phyloP scores from a whole-genome alignment of 192 early-diverging fungal species.

The Podila epicladia region DNA sequence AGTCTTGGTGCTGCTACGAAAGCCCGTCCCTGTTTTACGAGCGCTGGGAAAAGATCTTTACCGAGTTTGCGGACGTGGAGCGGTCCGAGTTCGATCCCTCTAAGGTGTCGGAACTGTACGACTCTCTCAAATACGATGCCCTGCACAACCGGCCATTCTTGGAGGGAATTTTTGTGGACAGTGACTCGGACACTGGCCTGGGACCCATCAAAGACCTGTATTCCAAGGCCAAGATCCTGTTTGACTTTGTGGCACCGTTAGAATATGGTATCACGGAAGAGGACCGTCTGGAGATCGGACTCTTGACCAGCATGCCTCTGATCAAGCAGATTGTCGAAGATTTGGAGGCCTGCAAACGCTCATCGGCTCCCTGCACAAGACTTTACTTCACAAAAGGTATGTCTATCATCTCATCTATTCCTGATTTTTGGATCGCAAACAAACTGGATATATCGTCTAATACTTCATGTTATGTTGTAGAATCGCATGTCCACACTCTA shows the following conservation, averaged over 20 bases:
- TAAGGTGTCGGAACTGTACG: slow-evolving; percentile 92
- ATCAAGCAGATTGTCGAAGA: slow-evolving; percentile 83
- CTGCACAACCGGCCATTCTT: slow-evolving; percentile 92
- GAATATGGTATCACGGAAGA: slow-evolving; percentile 90
- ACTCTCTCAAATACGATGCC: slow-evolving; percentile 97
- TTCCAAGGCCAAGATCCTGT: slow-evolving; percentile 82
- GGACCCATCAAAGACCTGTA: slow-evolving; percentile 72
- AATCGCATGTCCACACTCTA: slow-evolving; percentile 92
- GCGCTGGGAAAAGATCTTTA: slow-evolving; percentile 97
- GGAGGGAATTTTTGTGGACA: slow-evolving; percentile 74
- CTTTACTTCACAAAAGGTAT: slow-evolving; percentile 95
- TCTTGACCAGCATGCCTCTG: slow-evolving; percentile 78
- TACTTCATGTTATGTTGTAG: slow-evolving; percentile 18
- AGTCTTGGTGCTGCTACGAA: slow-evolving; percentile 92
- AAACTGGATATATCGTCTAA: too few relatives aligned
- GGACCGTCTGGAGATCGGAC: slow-evolving; percentile 90
- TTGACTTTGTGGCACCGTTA: slow-evolving; percentile 92
- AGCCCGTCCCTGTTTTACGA: slow-evolving; percentile 87
- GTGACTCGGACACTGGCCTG: slow-evolving; percentile 17
- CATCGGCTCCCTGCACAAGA: slow-evolving; percentile 69
- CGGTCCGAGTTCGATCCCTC: slow-evolving; percentile 74
- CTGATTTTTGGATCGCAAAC: too few relatives aligned
- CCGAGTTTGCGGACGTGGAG: slow-evolving; percentile 76
- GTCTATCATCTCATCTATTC: not conserved
- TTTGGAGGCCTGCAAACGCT: slow-evolving; percentile 64